Conservation (phyloP, 2,329 filamentous ascomycete genomes). For the Coleophoma eucalyptorum region DNA sequence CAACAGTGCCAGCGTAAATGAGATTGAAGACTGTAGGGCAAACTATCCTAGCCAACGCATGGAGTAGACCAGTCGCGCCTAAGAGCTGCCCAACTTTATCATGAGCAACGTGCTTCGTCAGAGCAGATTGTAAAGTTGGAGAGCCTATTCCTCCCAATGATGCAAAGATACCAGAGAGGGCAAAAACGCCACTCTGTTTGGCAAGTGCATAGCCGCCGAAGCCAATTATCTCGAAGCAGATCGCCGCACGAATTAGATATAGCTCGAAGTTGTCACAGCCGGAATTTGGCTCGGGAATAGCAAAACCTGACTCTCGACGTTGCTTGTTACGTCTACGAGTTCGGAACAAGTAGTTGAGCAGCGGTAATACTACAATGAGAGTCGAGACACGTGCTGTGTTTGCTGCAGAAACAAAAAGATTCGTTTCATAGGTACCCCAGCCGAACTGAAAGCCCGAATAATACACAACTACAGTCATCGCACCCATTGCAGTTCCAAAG, state of each 20-base stretch:
- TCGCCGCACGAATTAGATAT: conserved; percentile 67
- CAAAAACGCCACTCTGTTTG: conserved; percentile 59
- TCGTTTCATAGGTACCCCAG: conserved; percentile 80
- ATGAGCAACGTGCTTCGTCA: conserved; percentile 87
- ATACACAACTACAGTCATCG: conserved; percentile 75
- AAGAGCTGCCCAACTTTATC: conserved; percentile 83
- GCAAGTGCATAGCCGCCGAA: conserved; percentile 71
- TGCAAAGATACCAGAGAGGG: conserved; percentile 67
- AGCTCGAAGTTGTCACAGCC: conserved; percentile 80
- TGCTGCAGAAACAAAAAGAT: conserved; percentile 75
- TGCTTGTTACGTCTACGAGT: conserved; percentile 22
- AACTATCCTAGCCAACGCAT: conserved; percentile 75
- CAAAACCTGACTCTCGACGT: conserved; percentile 57
- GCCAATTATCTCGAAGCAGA: conserved; percentile 74
- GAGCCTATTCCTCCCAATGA: conserved; percentile 80
- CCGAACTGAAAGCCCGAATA: conserved; percentile 78
- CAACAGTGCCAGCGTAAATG: conserved; percentile 80
- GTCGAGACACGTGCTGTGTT: conserved; percentile 71
- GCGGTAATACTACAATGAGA: conserved; percentile 71
- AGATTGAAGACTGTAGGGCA: conserved; percentile 81
- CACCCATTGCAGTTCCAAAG: conserved; percentile 78
- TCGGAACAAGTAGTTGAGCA: conserved; percentile 73
- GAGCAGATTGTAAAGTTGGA: conserved; percentile 76
- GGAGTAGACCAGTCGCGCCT: conserved; percentile 80
- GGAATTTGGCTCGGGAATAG: conserved; percentile 27